Conservation (phyloP, 225 moss, liverwort and hornwort genomes). For the Pseudisothecium myosuroides region DNA sequence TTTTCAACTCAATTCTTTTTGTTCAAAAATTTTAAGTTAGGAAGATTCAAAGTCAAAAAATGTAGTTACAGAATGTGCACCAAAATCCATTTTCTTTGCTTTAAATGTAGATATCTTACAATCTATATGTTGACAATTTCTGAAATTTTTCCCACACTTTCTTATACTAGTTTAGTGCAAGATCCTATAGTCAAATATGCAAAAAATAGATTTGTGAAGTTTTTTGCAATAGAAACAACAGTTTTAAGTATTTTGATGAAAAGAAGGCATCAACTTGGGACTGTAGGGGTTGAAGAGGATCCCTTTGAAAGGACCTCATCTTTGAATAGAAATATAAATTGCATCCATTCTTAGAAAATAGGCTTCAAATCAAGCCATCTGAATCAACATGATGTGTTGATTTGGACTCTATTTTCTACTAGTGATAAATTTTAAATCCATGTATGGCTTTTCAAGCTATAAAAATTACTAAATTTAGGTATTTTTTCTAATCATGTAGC, state of each 20-base stretch:
- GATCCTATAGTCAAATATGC: neutral
- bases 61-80: rapidly evolving
- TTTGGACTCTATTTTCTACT: neutral
- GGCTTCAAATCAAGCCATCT: neutral
- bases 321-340: neutral
- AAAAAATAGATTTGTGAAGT: neutral
- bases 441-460: too few species aligned
- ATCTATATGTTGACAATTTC: rapidly evolving
- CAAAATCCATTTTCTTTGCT: neutral
- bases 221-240: neutral
- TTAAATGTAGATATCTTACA: neutral
- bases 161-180: neutral
- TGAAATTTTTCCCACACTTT: neutral
- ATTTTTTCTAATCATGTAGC: neutral
- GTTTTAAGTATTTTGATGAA: neutral
- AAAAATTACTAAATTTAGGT: too few species aligned
- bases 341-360: neutral
- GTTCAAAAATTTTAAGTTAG: rapidly evolving
- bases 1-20: too few species aligned
- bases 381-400: neutral
- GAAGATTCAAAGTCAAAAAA: neutral
- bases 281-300: rapidly evolving
- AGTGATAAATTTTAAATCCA: neutral
- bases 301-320: neutral
- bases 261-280: neutral